phyloP scores from a whole-genome alignment of 1,139 yeast species.

The Blastobotrys ciferrii region DNA sequence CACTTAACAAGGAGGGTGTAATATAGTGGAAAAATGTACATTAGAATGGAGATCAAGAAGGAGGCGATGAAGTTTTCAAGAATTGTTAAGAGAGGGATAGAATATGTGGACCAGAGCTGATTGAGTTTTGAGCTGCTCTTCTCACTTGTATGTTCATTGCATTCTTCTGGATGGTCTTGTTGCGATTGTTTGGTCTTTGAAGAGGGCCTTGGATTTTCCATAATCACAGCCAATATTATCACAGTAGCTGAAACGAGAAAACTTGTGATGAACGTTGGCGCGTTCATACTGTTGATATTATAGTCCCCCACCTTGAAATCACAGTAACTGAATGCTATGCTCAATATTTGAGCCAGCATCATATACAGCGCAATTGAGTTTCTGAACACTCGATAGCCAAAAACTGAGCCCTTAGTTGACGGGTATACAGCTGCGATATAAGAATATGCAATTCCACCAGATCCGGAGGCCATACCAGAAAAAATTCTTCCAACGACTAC shows the following conservation, averaged over 20 bases:
- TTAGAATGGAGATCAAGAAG: constrained; percentile 1
- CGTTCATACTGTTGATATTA: not conserved
- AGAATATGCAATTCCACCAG: constrained; percentile 3
- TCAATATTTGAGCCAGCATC: constrained; percentile 1
- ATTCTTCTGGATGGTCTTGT: too few species aligned
- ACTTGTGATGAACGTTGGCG: constrained; percentile 5
- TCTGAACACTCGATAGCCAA: not conserved
- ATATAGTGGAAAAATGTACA: constrained; percentile 3
- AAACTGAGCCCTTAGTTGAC: not conserved
- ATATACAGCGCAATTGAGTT: not conserved
- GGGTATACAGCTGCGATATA: constrained; percentile 2
- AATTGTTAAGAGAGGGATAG: not conserved
- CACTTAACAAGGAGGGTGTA: not conserved
- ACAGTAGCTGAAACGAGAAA: not conserved
- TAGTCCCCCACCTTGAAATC: constrained; percentile 1
- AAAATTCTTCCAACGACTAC: constrained; percentile 2
- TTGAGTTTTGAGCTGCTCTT: too few species aligned
- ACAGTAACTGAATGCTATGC: constrained; percentile 5
- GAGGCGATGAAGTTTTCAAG: not conserved
- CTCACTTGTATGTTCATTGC: too few species aligned
- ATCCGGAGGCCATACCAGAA: constrained; percentile 1
- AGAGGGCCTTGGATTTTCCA: constrained; percentile 5
- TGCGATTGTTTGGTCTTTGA: too few species aligned
- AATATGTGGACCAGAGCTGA: not conserved
- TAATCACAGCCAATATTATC: not conserved